Conservation (phyloP, 2,329 filamentous ascomycete genomes). For the Alternaria postmessia region DNA sequence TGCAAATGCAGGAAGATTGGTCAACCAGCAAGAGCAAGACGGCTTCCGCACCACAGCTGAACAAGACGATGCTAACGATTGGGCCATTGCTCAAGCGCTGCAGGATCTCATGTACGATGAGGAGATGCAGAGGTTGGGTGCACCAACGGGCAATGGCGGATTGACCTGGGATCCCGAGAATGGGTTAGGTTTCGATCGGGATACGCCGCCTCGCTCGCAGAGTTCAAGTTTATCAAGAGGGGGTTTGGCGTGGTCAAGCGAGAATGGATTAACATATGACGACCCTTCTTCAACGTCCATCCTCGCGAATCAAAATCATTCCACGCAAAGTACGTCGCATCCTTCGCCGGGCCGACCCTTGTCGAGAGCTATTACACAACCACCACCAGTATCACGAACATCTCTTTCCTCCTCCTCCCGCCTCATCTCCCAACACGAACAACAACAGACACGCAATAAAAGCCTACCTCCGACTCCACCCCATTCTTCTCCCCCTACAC, state of each 20-base stretch:
- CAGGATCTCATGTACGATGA: conserved; percentile 90
- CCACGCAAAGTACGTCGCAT: conserved; percentile 20
- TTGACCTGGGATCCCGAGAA: conserved; percentile 49
- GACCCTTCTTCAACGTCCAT: background rate
- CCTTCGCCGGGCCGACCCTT: conserved; percentile 40
- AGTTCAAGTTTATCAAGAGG: background rate
- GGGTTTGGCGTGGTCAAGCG: conserved; percentile 36
- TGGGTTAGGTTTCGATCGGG: conserved; percentile 53
- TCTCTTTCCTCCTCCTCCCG: conserved; percentile 5
- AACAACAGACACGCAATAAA: conserved; percentile 31
- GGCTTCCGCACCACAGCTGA: conserved; percentile 86
- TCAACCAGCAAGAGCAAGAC: conserved; percentile 69
- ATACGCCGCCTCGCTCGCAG: conserved; percentile 42
- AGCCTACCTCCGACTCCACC: conserved; percentile 41
- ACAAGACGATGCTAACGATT: conserved; percentile 87
- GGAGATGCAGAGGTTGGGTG: conserved; percentile 58
- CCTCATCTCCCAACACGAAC: conserved; percentile 38
- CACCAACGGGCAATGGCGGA: conserved; percentile 43
- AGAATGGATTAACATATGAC: conserved; percentile 6
- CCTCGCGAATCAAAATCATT: conserved; percentile 7
- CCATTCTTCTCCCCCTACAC: conserved; percentile 19
- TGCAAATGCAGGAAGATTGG: conserved; percentile 71
- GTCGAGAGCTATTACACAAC: conserved; percentile 45
- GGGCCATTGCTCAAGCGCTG: conserved; percentile 83
- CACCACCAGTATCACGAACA: background rate